phyloP scores from a whole-genome alignment of 805 yeast genomes.

The Nakazawaea ambrosiae region DNA sequence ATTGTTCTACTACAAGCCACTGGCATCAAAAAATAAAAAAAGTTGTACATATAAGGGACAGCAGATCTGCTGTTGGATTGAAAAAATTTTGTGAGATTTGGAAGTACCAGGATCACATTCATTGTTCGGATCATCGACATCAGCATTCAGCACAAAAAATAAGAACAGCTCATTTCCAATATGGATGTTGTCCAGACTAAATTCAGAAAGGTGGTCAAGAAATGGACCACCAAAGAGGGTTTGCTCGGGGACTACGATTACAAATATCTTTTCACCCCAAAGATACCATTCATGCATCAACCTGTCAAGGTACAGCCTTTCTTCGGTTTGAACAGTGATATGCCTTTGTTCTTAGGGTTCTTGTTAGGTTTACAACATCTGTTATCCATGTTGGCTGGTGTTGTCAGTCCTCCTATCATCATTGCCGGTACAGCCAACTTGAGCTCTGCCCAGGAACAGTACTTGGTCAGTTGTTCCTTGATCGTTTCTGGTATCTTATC shows the following conservation, averaged over 20 bases:
- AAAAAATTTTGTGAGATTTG: too few species aligned
- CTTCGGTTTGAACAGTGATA: conserved; percentile 70
- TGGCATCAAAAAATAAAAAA: too few species aligned
- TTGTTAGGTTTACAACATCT: conserved; percentile 84
- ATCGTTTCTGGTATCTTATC: conserved; percentile 70
- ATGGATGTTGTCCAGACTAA: neutral
- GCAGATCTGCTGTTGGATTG: too few species aligned
- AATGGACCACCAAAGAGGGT: conserved; percentile 72
- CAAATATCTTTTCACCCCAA: conserved; percentile 71
- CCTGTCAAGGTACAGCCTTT: conserved; percentile 62
- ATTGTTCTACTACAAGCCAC: too few species aligned
- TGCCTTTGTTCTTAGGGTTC: conserved; percentile 76
- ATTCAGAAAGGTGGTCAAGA: conserved; percentile 23
- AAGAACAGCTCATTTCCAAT: too few species aligned
- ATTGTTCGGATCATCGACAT: too few species aligned
- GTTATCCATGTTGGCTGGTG: conserved; percentile 87
- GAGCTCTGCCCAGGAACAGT: conserved; percentile 40
- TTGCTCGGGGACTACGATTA: conserved; percentile 86
- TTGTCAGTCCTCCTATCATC: conserved; percentile 76
- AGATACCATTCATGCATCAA: conserved; percentile 55
- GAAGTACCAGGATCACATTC: too few species aligned
- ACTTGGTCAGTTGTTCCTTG: conserved; percentile 63
- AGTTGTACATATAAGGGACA: too few species aligned
- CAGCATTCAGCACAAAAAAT: too few species aligned
- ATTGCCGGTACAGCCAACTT: conserved; percentile 62